Conservation (phyloP, 305 asterid species). For the Solanum hybrid region DNA sequence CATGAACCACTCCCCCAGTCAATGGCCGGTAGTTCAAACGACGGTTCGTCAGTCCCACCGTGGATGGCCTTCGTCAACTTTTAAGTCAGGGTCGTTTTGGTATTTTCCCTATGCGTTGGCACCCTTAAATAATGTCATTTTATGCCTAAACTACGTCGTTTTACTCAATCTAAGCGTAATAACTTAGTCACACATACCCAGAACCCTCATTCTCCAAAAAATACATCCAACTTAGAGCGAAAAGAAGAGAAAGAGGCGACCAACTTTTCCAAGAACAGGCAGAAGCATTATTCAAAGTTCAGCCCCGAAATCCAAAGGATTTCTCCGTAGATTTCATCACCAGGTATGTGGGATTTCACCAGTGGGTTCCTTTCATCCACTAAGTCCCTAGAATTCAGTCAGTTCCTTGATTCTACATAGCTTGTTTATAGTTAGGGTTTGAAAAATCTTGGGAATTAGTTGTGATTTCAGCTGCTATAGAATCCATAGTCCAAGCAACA, state of each 20-base stretch:
- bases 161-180: not conserved
- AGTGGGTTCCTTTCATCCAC: not conserved
- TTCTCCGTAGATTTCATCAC: not conserved
- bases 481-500: too few relatives aligned
- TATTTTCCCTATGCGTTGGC: not conserved
- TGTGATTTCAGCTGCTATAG: too few relatives aligned
- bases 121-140: not conserved
- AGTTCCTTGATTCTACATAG: not conserved
- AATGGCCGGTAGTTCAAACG: not conserved
- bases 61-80: not conserved
- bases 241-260: not conserved
- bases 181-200: not conserved
- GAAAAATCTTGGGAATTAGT: not conserved
- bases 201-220: not conserved
- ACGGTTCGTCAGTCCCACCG: not conserved
- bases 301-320: not conserved
- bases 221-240: not conserved
- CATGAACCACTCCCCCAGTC: not conserved
- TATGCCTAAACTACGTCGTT: too few relatives aligned
- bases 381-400: not conserved
- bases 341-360: not conserved
- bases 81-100: not conserved
- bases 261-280: not conserved
- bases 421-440: not conserved
- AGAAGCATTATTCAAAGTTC: not conserved